A percentile compares a stretch with the other conserved stretches of the same genome.
phyloP scores from a whole-genome alignment of 2,329 filamentous ascomycete species.

The Clarireedia hainanense region DNA sequence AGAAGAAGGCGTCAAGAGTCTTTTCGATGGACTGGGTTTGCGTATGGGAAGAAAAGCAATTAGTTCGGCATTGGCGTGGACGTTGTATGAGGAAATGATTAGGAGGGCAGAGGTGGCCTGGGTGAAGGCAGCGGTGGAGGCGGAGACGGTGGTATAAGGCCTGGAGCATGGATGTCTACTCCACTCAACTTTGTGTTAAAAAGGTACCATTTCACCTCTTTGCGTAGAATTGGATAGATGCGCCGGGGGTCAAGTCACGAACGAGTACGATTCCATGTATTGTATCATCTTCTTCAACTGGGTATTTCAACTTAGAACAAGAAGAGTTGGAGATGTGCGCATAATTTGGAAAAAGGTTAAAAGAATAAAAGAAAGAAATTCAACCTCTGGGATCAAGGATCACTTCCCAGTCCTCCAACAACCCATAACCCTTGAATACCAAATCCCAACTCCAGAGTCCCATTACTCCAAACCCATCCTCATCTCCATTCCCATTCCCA shows the following conservation, averaged over 20 bases:
- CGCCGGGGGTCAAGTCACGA: no score
- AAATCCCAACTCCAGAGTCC: background rate
- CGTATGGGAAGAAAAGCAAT: slow-evolving; percentile 87
- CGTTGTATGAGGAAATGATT: slow-evolving; percentile 89
- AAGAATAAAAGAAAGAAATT: background rate
- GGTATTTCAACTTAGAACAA: no score
- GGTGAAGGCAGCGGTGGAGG: background rate
- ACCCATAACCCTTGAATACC: background rate
- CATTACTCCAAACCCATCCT: background rate
- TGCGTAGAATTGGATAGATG: no score
- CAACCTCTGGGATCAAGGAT: background rate
- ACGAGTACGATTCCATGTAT: no score
- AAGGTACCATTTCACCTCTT: background rate
- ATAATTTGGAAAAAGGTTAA: background rate
- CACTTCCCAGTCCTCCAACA: no score
- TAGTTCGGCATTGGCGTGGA: slow-evolving; percentile 95
- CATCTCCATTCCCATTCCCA: background rate
- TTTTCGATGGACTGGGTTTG: slow-evolving; percentile 80
- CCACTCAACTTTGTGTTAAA: background rate
- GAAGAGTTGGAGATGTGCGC: no score
- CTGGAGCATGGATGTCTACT: background rate
- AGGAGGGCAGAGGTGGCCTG: slow-evolving; percentile 48
- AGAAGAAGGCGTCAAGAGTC: slow-evolving; percentile 70
- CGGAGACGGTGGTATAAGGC: background rate
- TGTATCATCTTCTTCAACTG: no score